Evolutionary conservation across 768 basidiomycete genomes (phyloP).

Genomic region (Pisolithus sp.): DNA sequence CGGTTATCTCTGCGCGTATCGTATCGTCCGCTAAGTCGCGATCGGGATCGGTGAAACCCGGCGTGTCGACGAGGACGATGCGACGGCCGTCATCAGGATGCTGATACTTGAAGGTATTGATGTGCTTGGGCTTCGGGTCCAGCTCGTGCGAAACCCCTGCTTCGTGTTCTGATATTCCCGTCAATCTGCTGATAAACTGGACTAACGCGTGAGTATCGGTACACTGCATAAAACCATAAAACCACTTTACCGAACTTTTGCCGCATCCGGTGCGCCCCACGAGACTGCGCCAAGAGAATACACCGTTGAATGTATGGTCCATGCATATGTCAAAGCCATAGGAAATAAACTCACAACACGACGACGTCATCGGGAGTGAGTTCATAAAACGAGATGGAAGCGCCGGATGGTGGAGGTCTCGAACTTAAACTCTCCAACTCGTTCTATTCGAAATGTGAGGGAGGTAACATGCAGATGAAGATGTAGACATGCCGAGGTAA

Average conservation of each 20-base stretch:
- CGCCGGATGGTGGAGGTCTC: not conserved
- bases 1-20: not conserved
- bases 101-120: not conserved
- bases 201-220: not conserved
- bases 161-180: not conserved
- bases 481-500: too few relatives aligned
- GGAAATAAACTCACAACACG: not conserved
- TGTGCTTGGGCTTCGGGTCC: not conserved
- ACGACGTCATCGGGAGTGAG: not conserved
- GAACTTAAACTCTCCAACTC: too few relatives aligned
- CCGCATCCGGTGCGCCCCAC: not conserved
- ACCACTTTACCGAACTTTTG: not conserved
- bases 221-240: not conserved
- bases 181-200: not conserved
- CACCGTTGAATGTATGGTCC: not conserved
- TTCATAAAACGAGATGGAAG: not conserved
- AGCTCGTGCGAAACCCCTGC: not conserved
- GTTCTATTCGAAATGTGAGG: too few relatives aligned
- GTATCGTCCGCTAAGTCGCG: not conserved
- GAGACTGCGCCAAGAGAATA: not conserved
- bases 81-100: not conserved
- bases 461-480: too few relatives aligned
- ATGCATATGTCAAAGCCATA: too few relatives aligned
- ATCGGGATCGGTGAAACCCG: not conserved
- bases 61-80: not conserved